These are phyloP conservation scores for Cladosporium phlei DNA, from an alignment of 2,329 filamentous ascomycete species.

Conservation along the genomic window DNA sequence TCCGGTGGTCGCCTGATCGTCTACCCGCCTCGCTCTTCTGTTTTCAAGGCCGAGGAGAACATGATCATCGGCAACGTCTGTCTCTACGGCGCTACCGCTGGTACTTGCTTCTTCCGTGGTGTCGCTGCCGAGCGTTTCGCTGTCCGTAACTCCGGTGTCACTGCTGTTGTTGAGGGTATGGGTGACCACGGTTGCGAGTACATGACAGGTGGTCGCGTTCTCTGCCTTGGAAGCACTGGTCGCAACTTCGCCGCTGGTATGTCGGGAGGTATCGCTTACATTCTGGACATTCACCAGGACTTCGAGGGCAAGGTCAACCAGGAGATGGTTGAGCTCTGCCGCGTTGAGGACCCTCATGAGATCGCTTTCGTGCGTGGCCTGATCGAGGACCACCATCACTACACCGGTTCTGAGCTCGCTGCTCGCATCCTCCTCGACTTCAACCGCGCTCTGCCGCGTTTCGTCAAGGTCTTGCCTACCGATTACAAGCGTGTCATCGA, in stretches of 20 bases:
- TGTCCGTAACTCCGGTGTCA: conserved; percentile 92
- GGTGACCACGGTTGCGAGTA: conserved; percentile 98
- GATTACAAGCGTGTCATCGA: conserved; percentile 92
- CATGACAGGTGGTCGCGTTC: conserved; percentile 92
- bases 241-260: conserved; percentile 98
- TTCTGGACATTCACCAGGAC: conserved; percentile 83
- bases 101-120: conserved; percentile 94
- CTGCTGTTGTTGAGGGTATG: conserved; percentile 90
- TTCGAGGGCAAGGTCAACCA: conserved; percentile 92
- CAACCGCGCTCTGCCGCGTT: conserved; percentile 80
- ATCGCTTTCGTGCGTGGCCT: conserved; percentile 86
- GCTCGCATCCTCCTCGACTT: conserved; percentile 94
- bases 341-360: conserved; percentile 77
- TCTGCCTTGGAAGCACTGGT: conserved; percentile 82
- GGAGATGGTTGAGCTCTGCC: conserved; percentile 91
- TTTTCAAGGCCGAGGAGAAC: conserved; percentile 96
- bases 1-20: conserved; percentile 90
- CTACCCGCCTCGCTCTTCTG: conserved; percentile 83
- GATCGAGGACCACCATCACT: conserved; percentile 95
- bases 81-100: conserved; percentile 86
- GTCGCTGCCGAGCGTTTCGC: conserved; percentile 94
- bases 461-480: conserved; percentile 87
- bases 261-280: conserved; percentile 95
- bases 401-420: conserved; percentile 91
- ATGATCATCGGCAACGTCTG: conserved; percentile 90